Base-by-base conservation (phyloP, 2,329 filamentous ascomycete species). In the Fusarium nurragi region DNA sequence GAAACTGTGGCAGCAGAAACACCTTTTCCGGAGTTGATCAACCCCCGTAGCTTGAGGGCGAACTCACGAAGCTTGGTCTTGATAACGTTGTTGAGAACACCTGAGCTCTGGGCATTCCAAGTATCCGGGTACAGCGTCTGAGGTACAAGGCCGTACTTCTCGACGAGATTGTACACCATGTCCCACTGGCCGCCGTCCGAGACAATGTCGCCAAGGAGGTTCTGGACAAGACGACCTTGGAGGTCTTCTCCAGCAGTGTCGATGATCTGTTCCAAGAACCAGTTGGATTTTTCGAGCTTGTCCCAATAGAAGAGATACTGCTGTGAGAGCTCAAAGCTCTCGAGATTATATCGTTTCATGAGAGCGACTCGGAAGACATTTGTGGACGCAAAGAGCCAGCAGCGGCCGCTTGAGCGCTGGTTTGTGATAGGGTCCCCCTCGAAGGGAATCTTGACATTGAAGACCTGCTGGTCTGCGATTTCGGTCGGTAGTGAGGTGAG, bases 301-400 rank as follows among this genome's bases (percentile, higher is more conserved):
- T 97, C 93, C 90, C 91, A 96, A 83, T 93, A 97, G 80, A 94
- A 97, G 5, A 97, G 84, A 72, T 96, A 96, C 2, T 89, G 84
- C 77, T 97, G 93, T 26, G 90, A 93, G n/a, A 97, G 83, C 81
- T 97, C 91, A 71, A 97, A 96, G 50, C 85, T 82, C 43, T 88
- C 85, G 19, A 97, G 85, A 64, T 88, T 86, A 77, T 96, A 91
- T 71, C 89, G 89, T 77, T 91, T 90, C 90, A 95, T 94, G 43
- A 97, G 82, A 1, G 92, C 90, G n/a, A 97, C 85, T 25, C 93
- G 90, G 79, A 97, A 95, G 54, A 96, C 89, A 70, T 97, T 97
- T n/a, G 92, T 95, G 6, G 91, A 88, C 1, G 93, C 93, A 70
- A 97, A 97, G 64, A 97, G 86, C 93, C 93, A 97, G 82, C 93